These are phyloP conservation scores for Albizia julibrissin DNA, from an alignment of 306 rosid genomes.

Conservation along the genomic window DNA sequence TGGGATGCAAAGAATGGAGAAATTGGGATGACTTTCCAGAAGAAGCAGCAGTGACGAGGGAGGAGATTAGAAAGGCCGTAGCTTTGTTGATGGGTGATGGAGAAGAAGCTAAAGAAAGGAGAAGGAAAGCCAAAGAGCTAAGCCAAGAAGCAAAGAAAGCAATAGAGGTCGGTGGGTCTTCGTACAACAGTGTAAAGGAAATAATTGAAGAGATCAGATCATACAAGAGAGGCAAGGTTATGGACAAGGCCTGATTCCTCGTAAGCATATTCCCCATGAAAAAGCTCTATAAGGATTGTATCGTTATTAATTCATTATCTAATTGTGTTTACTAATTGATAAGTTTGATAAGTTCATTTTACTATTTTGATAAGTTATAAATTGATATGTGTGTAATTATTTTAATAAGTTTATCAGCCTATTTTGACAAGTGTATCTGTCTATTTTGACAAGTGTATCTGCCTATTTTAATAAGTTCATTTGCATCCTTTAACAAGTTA, in stretches of 20 bases:
- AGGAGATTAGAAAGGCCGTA: constrained; percentile 30
- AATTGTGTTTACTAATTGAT: too few relatives aligned
- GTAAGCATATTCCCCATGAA: too few relatives aligned
- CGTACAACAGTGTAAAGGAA: constrained; percentile 22
- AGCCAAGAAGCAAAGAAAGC: constrained; percentile 34
- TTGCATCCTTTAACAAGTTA: too few relatives aligned
- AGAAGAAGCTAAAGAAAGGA: constrained; percentile 25
- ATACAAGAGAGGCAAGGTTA: not conserved
- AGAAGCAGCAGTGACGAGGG: constrained; percentile 25
- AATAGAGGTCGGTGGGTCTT: constrained; percentile 37
- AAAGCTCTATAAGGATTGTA: too few relatives aligned
- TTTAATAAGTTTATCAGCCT: too few relatives aligned
- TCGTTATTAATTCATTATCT: too few relatives aligned
- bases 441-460: too few relatives aligned
- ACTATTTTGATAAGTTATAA: too few relatives aligned
- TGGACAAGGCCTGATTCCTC: not conserved
- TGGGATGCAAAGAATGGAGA: constrained; percentile 41
- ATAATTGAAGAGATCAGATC: constrained; percentile 28
- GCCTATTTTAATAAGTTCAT: too few relatives aligned
- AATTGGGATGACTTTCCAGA: constrained; percentile 36
- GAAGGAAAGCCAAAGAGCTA: constrained; percentile 12
- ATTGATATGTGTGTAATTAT: too few relatives aligned
- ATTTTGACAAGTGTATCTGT: too few relatives aligned
- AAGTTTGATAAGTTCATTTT: too few relatives aligned
- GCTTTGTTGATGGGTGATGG: constrained; percentile 28